These are phyloP conservation scores for Mycena vulgaris DNA, from an alignment of 768 basidiomycete species.

Conservation along the genomic window DNA sequence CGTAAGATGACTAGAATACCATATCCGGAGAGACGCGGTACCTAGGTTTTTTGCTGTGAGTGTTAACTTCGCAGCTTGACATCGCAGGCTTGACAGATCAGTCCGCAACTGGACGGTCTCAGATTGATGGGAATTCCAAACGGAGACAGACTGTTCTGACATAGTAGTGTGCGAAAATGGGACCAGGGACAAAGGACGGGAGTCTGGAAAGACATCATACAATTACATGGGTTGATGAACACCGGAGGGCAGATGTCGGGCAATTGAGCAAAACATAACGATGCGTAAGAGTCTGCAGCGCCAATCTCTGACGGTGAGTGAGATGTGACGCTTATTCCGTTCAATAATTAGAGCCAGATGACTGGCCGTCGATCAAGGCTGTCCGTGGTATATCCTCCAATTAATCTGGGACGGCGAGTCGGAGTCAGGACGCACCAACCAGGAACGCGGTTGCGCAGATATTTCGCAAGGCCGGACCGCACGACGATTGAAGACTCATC, in stretches of 20 bases:
- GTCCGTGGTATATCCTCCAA: not conserved
- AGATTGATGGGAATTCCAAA: not conserved
- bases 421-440: not conserved
- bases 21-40: not conserved
- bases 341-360: not conserved
- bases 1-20: not conserved
- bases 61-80: conserved; percentile 5
- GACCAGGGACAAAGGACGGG: not conserved
- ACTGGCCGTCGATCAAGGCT: not conserved
- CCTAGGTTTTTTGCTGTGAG: not conserved
- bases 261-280: too few species aligned
- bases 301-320: not conserved
- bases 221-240: not conserved
- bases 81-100: conserved; percentile 11
- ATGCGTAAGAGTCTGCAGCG: not conserved
- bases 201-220: not conserved
- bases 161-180: too few species aligned
- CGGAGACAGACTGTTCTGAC: not conserved
- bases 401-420: not conserved
- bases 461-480: not conserved
- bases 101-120: conserved; percentile 2
- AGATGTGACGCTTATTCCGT: not conserved
- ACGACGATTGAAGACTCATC: not conserved
- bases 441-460: not conserved
- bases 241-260: not conserved